These are phyloP conservation scores for Fraxinus velutina DNA, from an alignment of 305 asterid genomes.

Conservation along the genomic window DNA sequence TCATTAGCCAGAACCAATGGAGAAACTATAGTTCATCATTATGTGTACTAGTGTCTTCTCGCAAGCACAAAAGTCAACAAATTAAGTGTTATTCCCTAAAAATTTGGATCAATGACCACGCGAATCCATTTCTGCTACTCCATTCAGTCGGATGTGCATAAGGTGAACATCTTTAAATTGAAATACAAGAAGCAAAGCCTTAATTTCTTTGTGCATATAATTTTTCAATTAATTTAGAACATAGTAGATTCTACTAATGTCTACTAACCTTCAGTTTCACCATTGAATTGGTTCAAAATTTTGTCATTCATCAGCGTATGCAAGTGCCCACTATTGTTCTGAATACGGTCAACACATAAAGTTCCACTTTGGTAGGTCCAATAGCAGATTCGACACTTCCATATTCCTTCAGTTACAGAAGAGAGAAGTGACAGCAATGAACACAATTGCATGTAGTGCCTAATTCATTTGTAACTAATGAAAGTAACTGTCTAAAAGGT, in stretches of 20 bases:
- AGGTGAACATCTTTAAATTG: not conserved
- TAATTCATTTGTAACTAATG: slow-evolving; percentile 5
- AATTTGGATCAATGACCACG: not conserved
- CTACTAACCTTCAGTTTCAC: slow-evolving; percentile 68
- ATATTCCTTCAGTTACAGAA: slow-evolving; percentile 72
- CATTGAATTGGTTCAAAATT: slow-evolving; percentile 41
- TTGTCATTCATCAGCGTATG: slow-evolving; percentile 63
- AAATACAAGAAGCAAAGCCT: not conserved
- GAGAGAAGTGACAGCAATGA: slow-evolving; percentile 27
- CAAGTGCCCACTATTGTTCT: slow-evolving; percentile 52
- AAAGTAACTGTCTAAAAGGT: not conserved
- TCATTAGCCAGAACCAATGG: not conserved
- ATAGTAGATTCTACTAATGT: slow-evolving; percentile 19
- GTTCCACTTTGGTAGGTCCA: slow-evolving; percentile 66
- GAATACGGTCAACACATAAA: slow-evolving; percentile 53
- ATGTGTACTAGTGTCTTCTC: not conserved
- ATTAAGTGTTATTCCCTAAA: not conserved
- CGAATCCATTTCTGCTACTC: not conserved
- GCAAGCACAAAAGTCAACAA: not conserved
- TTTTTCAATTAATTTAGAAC: not conserved
- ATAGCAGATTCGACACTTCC: slow-evolving; percentile 93
- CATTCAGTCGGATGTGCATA: not conserved
- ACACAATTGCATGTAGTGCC: slow-evolving; percentile 9
- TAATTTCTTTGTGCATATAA: not conserved
- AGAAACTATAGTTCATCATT: not conserved